Base-by-base conservation (phyloP, 2,329 filamentous ascomycete genomes). In the Sclerotinia trifoliorum region DNA sequence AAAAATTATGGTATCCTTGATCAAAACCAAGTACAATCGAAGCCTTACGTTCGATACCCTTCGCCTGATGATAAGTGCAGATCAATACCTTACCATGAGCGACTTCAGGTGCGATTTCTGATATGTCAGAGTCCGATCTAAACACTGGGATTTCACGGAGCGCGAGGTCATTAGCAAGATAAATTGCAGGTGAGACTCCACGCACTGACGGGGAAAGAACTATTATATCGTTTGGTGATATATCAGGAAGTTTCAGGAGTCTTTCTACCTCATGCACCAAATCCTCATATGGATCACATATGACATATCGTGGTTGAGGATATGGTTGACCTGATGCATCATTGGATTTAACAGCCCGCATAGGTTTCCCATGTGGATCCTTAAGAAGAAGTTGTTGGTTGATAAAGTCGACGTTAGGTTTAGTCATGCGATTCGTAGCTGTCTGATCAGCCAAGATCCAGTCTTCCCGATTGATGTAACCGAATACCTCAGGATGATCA, bases 341-440 rank as follows among this genome's bases (percentile, higher is more conserved):
- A 29, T 55, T 54, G 0, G 42, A 35, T 58, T 66, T 66, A 0
- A 66, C 54, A 5, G 64, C 64, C 15, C 64, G 64, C 64, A 66
- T 66, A 4, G 54, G 64, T 26, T 58, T 66, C 7, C 52, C 51
- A 11, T 24, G 42, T 17, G 64, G 26, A 39, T 26, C 42, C 2
- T 15, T 57, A 2, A 66, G 51, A 35, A 66, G 64, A 35, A 66
- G 64, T 48, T 66, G 64, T 10, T 66, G 64, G 5, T 66, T 66
- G 29, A 66, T 66, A 6, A 66, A 66, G 32, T 66, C 64, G 5
- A 66, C 64, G 10, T 66, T 66, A 19, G 64, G n/a, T 58, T 58
- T 13, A 1, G 64, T 66, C n/a, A 66, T 66, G 21, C 64, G 64
- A 58, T 66, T 66, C 24, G 64, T 58, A 2, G 64, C 52, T 8